Conservation (phyloP, 108 stramenopile species). For the Aurantiochytrium sp. region DNA sequence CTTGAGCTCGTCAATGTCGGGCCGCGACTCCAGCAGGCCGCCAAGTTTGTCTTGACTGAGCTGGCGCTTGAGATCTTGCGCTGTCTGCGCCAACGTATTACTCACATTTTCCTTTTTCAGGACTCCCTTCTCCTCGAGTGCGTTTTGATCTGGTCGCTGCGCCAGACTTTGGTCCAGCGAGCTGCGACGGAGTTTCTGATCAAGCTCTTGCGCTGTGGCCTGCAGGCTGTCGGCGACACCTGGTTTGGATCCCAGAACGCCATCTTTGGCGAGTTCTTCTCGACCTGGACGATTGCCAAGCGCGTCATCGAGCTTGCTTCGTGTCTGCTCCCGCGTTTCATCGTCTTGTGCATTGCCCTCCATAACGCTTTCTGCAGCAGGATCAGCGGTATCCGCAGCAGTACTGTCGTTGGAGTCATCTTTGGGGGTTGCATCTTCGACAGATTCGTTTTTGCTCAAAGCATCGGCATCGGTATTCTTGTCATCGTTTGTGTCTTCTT, state of each 20-base stretch:
- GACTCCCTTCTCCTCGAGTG: not conserved
- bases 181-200: not conserved
- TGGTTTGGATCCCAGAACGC: not conserved
- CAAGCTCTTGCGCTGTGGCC: not conserved
- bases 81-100: not conserved
- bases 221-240: not conserved
- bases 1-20: not conserved
- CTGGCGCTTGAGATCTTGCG: not conserved
- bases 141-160: not conserved
- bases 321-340: not conserved
- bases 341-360: not conserved
- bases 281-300: not conserved
- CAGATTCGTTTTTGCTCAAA: not conserved
- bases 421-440: not conserved
- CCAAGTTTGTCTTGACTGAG: not conserved
- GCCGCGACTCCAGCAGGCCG: not conserved
- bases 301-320: not conserved
- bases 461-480: too few relatives aligned
- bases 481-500: too few relatives aligned
- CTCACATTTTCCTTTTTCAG: not conserved
- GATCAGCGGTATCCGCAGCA: not conserved
- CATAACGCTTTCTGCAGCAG: not conserved
- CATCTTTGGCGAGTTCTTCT: not conserved
- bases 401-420: not conserved
- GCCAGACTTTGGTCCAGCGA: not conserved